These are phyloP conservation scores for Sphagnum contortum DNA, from an alignment of 225 moss, liverwort and hornwort species.

Conservation along the genomic window DNA sequence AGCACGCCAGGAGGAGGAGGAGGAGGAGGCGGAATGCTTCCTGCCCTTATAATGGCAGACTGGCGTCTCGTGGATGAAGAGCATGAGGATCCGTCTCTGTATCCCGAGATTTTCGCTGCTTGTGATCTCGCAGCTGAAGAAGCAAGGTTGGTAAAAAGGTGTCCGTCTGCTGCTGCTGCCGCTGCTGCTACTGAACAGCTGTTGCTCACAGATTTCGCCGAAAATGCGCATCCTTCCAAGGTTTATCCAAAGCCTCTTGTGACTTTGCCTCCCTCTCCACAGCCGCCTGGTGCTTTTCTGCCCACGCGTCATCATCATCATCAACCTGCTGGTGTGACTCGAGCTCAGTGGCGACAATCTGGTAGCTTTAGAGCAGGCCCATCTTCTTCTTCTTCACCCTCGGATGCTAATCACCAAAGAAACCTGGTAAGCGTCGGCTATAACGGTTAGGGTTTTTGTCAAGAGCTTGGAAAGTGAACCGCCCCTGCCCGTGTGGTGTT, in stretches of 20 bases:
- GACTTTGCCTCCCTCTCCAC: constrained; percentile 3
- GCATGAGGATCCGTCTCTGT: not conserved
- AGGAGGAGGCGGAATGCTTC: too few species aligned
- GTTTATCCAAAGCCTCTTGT: constrained; percentile 1
- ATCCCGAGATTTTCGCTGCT: constrained; percentile 1
- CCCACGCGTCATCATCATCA: not conserved
- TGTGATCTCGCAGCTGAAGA: constrained; percentile 3
- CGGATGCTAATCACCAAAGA: not conserved
- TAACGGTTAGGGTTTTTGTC: not conserved
- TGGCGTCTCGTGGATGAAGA: constrained; percentile 1
- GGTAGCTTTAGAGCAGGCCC: too few species aligned
- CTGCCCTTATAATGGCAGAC: not conserved
- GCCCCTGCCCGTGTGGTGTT: too few species aligned
- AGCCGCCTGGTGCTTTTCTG: not conserved
- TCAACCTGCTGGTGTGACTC: not conserved
- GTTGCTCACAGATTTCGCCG: constrained; percentile 1
- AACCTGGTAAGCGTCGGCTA: not conserved
- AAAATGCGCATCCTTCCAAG: not conserved
- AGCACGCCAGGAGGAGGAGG: too few species aligned
- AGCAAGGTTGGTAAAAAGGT: too few species aligned
- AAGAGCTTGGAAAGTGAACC: not conserved
- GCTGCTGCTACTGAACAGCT: not conserved
- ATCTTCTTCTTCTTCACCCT: too few species aligned
- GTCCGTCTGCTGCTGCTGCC: too few species aligned
- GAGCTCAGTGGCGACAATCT: not conserved